Evolutionary conservation across 2,329 filamentous ascomycete genomes (phyloP).

Genomic region (Cladosporium sp.): DNA sequence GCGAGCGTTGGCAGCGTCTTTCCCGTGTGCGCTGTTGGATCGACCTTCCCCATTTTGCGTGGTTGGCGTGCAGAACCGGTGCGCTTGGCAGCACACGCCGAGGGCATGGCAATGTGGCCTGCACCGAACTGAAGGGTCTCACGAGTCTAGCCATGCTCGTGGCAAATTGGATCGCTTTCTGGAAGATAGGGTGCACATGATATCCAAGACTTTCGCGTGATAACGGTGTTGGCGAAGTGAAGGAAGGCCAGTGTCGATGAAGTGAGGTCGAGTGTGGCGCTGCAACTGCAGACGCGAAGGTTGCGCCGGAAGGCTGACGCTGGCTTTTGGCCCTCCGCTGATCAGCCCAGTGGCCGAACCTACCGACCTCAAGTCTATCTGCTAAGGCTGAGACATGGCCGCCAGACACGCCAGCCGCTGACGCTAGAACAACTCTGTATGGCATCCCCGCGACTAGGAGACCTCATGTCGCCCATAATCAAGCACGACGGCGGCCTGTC

Average conservation of each 20-base stretch:
- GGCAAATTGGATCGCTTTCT: not conserved
- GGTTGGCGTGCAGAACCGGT: slow-evolving; percentile 9
- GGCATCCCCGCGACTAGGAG: not conserved
- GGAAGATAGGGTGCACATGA: not conserved
- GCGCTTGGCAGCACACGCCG: slow-evolving; percentile 9
- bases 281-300: too few relatives aligned
- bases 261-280: not conserved
- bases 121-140: not conserved
- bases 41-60: slow-evolving; percentile 9
- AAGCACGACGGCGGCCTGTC: not conserved
- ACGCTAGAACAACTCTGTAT: slow-evolving; percentile 1
- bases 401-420: not conserved
- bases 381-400: slow-evolving; percentile 6
- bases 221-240: not conserved
- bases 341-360: too few relatives aligned
- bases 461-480: too few relatives aligned
- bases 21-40: not conserved
- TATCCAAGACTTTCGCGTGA: not conserved
- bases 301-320: not conserved
- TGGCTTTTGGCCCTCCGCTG: slow-evolving; percentile 3
- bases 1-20: slow-evolving; percentile 1
- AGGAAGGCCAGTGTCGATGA: not conserved
- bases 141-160: not conserved
- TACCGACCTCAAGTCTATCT: not conserved
- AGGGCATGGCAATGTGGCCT: slow-evolving; percentile 2